phyloP scores from a whole-genome alignment of 805 yeast genomes.

The Metschnikowia cubensis region DNA sequence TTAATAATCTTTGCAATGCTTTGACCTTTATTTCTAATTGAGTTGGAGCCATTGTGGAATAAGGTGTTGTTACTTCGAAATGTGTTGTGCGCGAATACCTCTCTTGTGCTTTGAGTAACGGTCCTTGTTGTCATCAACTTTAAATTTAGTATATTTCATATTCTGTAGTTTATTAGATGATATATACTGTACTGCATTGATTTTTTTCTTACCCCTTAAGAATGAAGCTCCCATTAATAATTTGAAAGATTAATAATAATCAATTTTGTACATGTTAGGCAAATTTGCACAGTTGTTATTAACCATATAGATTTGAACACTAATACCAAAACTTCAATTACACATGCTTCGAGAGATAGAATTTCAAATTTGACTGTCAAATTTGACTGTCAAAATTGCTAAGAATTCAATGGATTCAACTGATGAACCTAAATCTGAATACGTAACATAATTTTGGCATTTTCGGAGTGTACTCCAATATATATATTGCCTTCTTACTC shows the following conservation, averaged over 20 bases:
- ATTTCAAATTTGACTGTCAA: not conserved
- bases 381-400: not conserved
- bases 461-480: not conserved
- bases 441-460: not conserved
- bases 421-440: not conserved
- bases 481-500: too few relatives aligned
- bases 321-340: not conserved
- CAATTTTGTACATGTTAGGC: not conserved
- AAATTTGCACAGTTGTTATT: not conserved
- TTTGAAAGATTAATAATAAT: not conserved
- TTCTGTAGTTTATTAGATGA: too few relatives aligned
- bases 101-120: not conserved
- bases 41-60: slow-evolving; percentile 57
- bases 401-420: not conserved
- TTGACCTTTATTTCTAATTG: slow-evolving; percentile 65
- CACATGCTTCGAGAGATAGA: too few relatives aligned
- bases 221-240: too few relatives aligned
- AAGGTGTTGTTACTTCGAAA: not conserved
- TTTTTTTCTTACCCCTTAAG: not conserved
- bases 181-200: too few relatives aligned
- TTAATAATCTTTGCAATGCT: slow-evolving; percentile 64
- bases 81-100: not conserved
- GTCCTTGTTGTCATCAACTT: not conserved
- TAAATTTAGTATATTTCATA: not conserved
- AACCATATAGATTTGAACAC: not conserved